Conservation (phyloP, 768 basidiomycete species). For the Russula compacta region DNA sequence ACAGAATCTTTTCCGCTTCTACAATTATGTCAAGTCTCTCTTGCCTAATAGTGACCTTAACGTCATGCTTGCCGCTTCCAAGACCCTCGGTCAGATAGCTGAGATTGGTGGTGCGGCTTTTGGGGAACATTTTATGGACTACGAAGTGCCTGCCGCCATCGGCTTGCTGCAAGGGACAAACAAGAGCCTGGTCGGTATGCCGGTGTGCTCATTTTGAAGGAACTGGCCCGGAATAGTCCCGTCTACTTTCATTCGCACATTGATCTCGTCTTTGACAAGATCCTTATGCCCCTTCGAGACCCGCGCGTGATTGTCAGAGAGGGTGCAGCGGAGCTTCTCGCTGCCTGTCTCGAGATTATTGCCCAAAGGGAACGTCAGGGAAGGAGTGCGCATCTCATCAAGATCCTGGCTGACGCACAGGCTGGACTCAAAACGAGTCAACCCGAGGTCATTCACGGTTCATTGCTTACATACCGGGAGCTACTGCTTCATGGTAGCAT, state of each 20-base stretch:
- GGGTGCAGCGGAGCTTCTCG: conserved; percentile 88
- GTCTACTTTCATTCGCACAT: conserved; percentile 85
- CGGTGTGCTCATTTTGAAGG: conserved; percentile 89
- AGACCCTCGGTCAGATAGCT: conserved; percentile 81
- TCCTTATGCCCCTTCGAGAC: conserved; percentile 84
- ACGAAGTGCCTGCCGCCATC: conserved; percentile 78
- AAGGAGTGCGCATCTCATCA: conserved; percentile 56
- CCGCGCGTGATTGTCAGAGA: conserved; percentile 85
- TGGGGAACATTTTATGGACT: conserved; percentile 84
- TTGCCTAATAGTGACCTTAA: conserved; percentile 85
- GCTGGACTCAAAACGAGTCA: conserved; percentile 67
- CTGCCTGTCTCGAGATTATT: conserved; percentile 85
- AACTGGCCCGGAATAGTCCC: conserved; percentile 83
- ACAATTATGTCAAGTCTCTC: conserved; percentile 89
- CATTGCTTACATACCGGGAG: conserved; percentile 83
- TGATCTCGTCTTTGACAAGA: conserved; percentile 81
- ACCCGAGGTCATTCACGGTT: conserved; percentile 89
- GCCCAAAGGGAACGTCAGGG: conserved; percentile 60
- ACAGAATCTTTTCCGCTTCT: conserved; percentile 74
- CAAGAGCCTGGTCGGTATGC: conserved; percentile 82
- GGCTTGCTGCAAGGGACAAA: conserved; percentile 65
- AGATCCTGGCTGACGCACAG: conserved; percentile 87
- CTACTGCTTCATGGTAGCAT: conserved; percentile 89
- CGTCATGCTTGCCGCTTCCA: conserved; percentile 92
- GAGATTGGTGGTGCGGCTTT: conserved; percentile 75